Evolutionary conservation across 129 eudicot genomes (phyloP).

Genomic region (Arctium minus): DNA sequence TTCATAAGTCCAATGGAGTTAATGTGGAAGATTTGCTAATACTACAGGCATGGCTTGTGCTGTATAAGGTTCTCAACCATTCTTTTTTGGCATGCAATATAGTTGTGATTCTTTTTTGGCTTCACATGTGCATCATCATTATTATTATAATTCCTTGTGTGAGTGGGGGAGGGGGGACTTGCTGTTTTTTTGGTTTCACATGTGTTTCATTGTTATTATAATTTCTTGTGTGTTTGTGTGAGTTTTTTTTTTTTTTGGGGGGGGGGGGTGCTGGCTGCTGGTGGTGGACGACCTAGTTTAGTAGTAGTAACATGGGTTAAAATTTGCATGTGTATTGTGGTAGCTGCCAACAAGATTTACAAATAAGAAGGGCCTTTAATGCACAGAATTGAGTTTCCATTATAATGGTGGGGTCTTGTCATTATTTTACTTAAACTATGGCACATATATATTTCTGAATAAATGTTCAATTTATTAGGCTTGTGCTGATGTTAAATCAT

Average conservation of each 20-base stretch:
- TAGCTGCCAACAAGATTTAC: background rate
- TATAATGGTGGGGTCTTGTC: background rate
- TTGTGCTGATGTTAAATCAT: background rate
- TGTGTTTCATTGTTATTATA: too few relatives aligned
- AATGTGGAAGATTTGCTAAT: background rate
- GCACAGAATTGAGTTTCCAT: background rate
- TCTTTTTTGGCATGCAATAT: too few relatives aligned
- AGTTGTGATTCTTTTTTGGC: too few relatives aligned
- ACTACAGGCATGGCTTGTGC: background rate
- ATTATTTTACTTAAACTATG: background rate
- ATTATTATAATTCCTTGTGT: too few relatives aligned
- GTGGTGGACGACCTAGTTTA: too few relatives aligned
- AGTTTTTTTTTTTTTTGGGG: too few relatives aligned
- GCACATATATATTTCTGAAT: background rate
- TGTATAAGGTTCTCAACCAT: too few relatives aligned
- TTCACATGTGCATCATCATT: too few relatives aligned
- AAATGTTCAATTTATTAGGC: background rate
- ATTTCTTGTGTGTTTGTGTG: too few relatives aligned
- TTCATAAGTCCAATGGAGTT: background rate
- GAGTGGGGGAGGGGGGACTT: too few relatives aligned
- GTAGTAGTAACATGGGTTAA: background rate
- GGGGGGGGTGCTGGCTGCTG: too few relatives aligned
- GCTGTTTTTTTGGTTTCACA: too few relatives aligned
- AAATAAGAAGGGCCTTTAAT: background rate
- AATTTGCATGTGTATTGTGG: background rate